Conservation (phyloP, 257 asterid species). For the Solanum habrochaites region DNA sequence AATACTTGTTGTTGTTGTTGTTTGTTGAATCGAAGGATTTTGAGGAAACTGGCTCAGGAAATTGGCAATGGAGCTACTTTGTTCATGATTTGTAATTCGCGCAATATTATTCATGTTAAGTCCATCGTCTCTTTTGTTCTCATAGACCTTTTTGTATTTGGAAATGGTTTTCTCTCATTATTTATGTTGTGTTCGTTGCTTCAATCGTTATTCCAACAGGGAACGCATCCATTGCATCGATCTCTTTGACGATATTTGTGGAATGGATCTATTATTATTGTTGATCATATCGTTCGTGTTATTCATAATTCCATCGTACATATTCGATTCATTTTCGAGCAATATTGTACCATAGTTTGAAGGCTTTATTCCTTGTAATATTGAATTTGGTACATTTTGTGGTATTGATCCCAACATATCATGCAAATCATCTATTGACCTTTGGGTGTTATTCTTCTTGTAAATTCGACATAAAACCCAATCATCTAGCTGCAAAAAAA, state of each 20-base stretch:
- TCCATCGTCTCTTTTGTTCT: neutral
- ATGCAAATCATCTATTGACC: neutral
- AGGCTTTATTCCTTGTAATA: neutral
- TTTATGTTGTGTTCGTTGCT: neutral
- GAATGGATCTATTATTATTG: neutral
- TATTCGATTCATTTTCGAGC: neutral
- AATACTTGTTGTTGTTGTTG: neutral
- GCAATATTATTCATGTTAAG: neutral
- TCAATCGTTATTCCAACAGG: neutral
- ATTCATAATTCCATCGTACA: neutral
- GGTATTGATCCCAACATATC: neutral
- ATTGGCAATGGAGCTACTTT: neutral
- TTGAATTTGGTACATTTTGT: neutral
- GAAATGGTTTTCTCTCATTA: too few species aligned
- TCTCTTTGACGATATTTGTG: neutral
- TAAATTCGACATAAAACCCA: conserved; percentile 5
- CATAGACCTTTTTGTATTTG: neutral
- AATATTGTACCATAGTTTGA: neutral
- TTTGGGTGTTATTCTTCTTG: neutral
- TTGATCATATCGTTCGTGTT: neutral
- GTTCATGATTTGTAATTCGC: neutral
- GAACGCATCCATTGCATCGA: neutral
- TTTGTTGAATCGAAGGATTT: neutral
- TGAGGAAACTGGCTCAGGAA: neutral
- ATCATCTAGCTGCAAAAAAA: neutral